Evolutionary conservation across 257 asterid genomes (phyloP).

Genomic region (Solanum bulbocastanum): DNA sequence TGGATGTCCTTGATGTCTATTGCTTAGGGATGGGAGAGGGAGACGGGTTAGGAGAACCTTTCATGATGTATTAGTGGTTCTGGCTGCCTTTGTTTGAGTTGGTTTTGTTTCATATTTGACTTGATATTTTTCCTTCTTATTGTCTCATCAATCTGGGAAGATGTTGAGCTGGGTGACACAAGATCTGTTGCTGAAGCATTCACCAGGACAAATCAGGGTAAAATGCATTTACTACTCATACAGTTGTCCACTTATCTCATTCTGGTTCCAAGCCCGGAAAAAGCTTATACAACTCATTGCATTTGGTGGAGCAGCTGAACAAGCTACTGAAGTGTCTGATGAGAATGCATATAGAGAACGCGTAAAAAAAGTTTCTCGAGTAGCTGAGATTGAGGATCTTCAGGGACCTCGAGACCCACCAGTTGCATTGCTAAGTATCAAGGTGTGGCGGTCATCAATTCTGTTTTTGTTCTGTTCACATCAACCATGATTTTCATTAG

Average conservation of each 20-base stretch:
- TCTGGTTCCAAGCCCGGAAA: background rate
- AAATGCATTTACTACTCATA: conserved; percentile 6
- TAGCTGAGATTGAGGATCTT: conserved; percentile 91
- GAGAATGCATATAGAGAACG: conserved; percentile 40
- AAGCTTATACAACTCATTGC: background rate
- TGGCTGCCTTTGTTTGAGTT: background rate
- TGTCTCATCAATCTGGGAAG: conserved; percentile 32
- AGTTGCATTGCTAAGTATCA: conserved; percentile 84
- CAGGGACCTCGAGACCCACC: conserved; percentile 84
- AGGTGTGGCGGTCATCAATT: conserved; percentile 29
- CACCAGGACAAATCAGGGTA: conserved; percentile 67
- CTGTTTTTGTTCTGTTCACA: background rate
- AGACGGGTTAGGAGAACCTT: background rate
- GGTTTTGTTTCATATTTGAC: background rate
- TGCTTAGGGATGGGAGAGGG: background rate
- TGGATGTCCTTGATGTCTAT: background rate
- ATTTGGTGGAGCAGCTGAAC: conserved; percentile 41
- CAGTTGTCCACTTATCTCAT: background rate
- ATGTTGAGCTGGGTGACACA: conserved; percentile 68
- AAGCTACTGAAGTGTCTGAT: conserved; percentile 50
- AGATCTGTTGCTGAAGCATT: conserved; percentile 96
- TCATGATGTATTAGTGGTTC: background rate
- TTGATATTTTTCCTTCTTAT: conserved; percentile 6
- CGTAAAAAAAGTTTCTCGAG: conserved; percentile 46
- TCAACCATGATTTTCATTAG: background rate